A percentile compares a stretch with the other conserved stretches of the same genome.
Evolutionary conservation across 2,329 filamentous ascomycete genomes (phyloP).

Genomic region (Xylariaceae sp.): DNA sequence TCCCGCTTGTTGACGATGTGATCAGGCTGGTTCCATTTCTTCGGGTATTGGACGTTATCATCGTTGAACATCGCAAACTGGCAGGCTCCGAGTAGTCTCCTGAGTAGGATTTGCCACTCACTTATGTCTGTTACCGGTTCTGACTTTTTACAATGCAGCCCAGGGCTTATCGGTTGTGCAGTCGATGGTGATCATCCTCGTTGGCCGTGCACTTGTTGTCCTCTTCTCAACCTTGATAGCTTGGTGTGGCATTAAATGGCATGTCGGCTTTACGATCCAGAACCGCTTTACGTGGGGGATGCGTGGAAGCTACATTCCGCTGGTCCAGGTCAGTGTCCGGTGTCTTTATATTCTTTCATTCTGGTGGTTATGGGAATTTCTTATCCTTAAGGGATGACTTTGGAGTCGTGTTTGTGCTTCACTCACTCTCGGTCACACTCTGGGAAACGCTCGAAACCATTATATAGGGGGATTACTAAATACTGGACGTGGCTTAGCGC

Average conservation of each 20-base stretch:
- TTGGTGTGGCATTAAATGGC: slow-evolving; percentile 52
- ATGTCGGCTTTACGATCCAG: slow-evolving; percentile 54
- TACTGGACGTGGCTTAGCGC: slow-evolving; percentile 36
- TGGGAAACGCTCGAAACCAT: no score
- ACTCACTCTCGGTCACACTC: neutral
- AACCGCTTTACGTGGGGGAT: slow-evolving; percentile 54
- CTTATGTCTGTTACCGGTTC: neutral
- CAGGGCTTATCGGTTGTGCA: slow-evolving; percentile 51
- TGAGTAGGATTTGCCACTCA: slow-evolving; percentile 32
- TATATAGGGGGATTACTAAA: neutral
- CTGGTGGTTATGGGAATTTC: no score
- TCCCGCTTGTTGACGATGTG: slow-evolving; percentile 2
- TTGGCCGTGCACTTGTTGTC: slow-evolving; percentile 46
- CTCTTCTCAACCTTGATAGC: slow-evolving; percentile 48
- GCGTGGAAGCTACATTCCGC: slow-evolving; percentile 50
- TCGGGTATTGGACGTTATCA: slow-evolving; percentile 45
- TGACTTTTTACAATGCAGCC: slow-evolving; percentile 22
- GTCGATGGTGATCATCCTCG: slow-evolving; percentile 50
- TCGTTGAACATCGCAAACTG: slow-evolving; percentile 47
- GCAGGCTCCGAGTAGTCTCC: slow-evolving; percentile 51
- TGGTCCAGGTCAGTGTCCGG: slow-evolving; percentile 29
- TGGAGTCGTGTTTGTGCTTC: neutral
- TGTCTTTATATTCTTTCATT: neutral
- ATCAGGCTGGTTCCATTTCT: slow-evolving; percentile 46
- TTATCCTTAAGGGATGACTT: neutral